A percentile compares a stretch with the other conserved stretches of the same genome.
Evolutionary conservation across 805 yeast genomes (phyloP).

Genomic region (Yarrowia phangngaensis): DNA sequence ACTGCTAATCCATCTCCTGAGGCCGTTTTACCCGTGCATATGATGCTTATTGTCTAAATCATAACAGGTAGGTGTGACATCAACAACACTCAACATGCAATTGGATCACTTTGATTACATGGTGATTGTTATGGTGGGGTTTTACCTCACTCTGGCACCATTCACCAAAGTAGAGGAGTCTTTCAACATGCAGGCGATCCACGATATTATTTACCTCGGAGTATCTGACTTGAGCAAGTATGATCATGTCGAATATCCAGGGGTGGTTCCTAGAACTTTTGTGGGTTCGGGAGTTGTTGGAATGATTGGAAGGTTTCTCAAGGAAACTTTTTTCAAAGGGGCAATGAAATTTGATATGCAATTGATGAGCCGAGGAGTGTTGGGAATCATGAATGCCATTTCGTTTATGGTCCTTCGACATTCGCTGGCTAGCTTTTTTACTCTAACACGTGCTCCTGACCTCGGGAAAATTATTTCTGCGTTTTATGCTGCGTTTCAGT

Average conservation of each 20-base stretch:
- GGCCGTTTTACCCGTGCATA: no score
- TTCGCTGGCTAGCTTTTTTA: constrained; percentile 37
- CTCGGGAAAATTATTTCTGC: constrained; percentile 26
- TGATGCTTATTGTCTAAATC: no score
- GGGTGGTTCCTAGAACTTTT: constrained; percentile 84
- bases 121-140: constrained; percentile 47
- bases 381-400: constrained; percentile 60
- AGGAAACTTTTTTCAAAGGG: background rate
- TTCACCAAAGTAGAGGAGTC: constrained; percentile 93
- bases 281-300: constrained; percentile 63
- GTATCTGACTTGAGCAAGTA: constrained; percentile 39
- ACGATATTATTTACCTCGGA: constrained; percentile 51
- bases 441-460: constrained; percentile 27
- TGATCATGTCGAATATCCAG: constrained; percentile 80
- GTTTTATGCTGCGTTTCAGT: constrained; percentile 58
- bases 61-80: no score
- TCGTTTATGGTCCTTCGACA: constrained; percentile 52
- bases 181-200: constrained; percentile 83
- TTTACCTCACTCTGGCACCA: constrained; percentile 60
- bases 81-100: constrained; percentile 27
- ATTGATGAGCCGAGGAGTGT: constrained; percentile 51
- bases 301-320: constrained; percentile 39
- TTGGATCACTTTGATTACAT: constrained; percentile 39
- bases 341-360: constrained; percentile 46
- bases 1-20: no score